phyloP scores from a whole-genome alignment of 345 rosid species.

The Hypericum perforatum region DNA sequence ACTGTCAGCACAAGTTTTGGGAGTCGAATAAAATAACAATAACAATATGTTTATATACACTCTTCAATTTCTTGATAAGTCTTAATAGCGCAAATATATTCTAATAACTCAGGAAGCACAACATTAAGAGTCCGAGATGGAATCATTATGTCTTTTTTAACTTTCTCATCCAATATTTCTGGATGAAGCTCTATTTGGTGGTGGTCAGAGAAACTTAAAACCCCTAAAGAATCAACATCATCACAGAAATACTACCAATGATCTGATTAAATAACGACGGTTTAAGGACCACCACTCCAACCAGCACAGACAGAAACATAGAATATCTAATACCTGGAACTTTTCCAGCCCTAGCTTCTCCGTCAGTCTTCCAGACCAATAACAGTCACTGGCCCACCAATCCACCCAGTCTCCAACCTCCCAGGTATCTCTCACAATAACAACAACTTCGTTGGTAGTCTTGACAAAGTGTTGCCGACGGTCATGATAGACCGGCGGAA shows the following conservation, averaged over 20 bases:
- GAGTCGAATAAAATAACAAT: neutral
- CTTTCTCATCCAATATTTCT: too few species aligned
- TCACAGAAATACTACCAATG: too few species aligned
- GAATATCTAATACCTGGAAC: conserved; percentile 29
- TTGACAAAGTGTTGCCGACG: conserved; percentile 22
- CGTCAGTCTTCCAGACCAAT: conserved; percentile 47
- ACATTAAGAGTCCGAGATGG: too few species aligned
- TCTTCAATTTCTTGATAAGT: too few species aligned
- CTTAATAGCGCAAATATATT: too few species aligned
- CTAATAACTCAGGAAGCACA: too few species aligned
- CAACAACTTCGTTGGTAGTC: conserved; percentile 28
- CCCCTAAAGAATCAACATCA: too few species aligned
- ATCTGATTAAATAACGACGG: too few species aligned
- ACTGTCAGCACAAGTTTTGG: conserved; percentile 16
- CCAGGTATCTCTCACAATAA: conserved; percentile 36
- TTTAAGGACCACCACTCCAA: neutral
- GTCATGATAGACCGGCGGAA: conserved; percentile 36
- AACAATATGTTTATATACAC: too few species aligned
- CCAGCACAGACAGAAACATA: neutral
- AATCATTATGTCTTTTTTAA: too few species aligned
- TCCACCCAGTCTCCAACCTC: conserved; percentile 63
- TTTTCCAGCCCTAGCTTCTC: conserved; percentile 25
- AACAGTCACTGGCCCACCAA: conserved; percentile 49
- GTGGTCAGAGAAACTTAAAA: too few species aligned
- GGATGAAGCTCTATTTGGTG: too few species aligned